phyloP scores from a whole-genome alignment of 805 yeast genomes.

The Kodamaea kakaduensis region DNA sequence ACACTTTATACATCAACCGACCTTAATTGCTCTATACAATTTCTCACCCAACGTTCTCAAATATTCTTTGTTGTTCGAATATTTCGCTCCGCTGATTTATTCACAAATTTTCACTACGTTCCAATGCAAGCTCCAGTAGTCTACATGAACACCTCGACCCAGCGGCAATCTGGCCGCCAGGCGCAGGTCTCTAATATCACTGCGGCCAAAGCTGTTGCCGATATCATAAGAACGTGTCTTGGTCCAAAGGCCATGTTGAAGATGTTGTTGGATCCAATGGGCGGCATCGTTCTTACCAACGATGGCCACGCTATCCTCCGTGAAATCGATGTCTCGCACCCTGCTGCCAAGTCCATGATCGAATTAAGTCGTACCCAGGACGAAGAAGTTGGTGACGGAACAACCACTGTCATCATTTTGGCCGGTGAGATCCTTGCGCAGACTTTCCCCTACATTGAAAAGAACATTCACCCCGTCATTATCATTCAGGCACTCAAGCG shows the following conservation, averaged over 20 bases:
- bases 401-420: constrained; percentile 92
- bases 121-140: constrained; percentile 51
- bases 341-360: constrained; percentile 98
- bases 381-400: constrained; percentile 98
- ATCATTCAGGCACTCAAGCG: constrained; percentile 90
- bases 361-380: constrained; percentile 96
- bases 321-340: constrained; percentile 96
- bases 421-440: constrained; percentile 98
- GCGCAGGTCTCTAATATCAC: constrained; percentile 97
- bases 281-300: constrained; percentile 93
- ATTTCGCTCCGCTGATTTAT: too few relatives aligned
- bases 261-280: constrained; percentile 95
- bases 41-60: too few relatives aligned
- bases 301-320: constrained; percentile 98
- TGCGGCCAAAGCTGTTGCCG: constrained; percentile 99
- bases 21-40: too few relatives aligned
- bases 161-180: constrained; percentile 93
- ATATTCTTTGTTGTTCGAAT: too few relatives aligned
- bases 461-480: constrained; percentile 94
- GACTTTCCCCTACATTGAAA: constrained; percentile 89
- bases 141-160: constrained; percentile 69
- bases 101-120: too few relatives aligned
- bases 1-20: too few relatives aligned
- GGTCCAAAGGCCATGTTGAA: constrained; percentile 99
- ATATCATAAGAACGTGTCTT: constrained; percentile 93